Conservation (phyloP, 306 rosid genomes). For the Quillaja saponaria region DNA sequence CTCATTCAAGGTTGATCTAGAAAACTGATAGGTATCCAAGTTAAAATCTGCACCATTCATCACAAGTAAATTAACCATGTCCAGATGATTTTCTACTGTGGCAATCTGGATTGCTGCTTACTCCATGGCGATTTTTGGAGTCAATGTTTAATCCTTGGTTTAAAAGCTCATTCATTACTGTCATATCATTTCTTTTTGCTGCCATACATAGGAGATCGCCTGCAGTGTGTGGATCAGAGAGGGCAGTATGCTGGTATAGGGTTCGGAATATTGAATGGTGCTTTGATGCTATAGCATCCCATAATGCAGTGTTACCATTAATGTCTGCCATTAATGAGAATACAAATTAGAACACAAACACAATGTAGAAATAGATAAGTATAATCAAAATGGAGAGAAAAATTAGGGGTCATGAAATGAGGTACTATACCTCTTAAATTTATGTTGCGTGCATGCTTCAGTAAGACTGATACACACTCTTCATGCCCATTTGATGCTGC, state of each 20-base stretch:
- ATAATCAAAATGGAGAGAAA: background rate
- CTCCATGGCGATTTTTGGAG: constrained; percentile 49
- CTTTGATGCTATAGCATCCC: constrained; percentile 73
- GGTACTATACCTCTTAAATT: constrained; percentile 55
- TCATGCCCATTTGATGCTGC: constrained; percentile 79
- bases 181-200: constrained; percentile 48
- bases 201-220: constrained; percentile 67
- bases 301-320: constrained; percentile 69
- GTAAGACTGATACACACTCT: constrained; percentile 69
- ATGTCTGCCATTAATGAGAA: constrained; percentile 48
- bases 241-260: constrained; percentile 51
- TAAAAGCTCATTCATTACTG: constrained; percentile 58
- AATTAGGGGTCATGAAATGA: background rate
- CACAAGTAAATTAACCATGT: constrained; percentile 64
- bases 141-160: constrained; percentile 64
- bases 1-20: constrained; percentile 45
- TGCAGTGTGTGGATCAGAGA: constrained; percentile 51
- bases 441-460: constrained; percentile 58
- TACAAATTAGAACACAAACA: background rate
- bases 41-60: constrained; percentile 55
- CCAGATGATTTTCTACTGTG: constrained; percentile 49
- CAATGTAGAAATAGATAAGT: constrained; percentile 3
- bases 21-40: constrained; percentile 27
- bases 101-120: constrained; percentile 58
- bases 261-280: constrained; percentile 63